phyloP scores from a whole-genome alignment of 176 grass and related monocot species.

The Sorghum bicolor region DNA sequence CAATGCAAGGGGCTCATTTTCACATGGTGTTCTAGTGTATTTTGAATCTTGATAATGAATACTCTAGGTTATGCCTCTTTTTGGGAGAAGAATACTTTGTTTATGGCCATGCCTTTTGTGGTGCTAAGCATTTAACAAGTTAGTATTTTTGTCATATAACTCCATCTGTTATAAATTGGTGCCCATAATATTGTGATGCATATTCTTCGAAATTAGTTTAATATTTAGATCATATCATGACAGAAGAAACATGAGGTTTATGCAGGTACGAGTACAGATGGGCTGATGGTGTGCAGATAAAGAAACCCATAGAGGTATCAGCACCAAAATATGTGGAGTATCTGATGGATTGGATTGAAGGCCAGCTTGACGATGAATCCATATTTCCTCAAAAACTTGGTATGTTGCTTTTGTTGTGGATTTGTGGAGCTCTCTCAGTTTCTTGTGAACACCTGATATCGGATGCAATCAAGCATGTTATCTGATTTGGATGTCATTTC shows the following conservation, averaged over 20 bases:
- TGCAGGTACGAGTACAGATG: constrained; percentile 96
- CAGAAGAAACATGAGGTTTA: constrained; percentile 8
- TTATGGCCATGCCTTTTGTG: not conserved
- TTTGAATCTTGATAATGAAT: not conserved
- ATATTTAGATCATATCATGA: constrained; percentile 14
- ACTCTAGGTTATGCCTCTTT: not conserved
- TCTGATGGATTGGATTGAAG: constrained; percentile 99
- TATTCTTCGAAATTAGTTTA: not conserved
- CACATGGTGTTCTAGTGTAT: not conserved
- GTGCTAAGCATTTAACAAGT: constrained; percentile 7
- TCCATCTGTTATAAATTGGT: not conserved
- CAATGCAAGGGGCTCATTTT: not conserved
- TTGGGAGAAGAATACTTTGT: not conserved
- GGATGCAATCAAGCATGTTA: not conserved
- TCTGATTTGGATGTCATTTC: not conserved
- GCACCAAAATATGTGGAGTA: constrained; percentile 99
- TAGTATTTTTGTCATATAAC: not conserved
- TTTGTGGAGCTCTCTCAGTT: not conserved
- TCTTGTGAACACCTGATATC: not conserved
- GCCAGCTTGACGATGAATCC: constrained; percentile 94
- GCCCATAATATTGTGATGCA: not conserved
- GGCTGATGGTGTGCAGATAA: constrained; percentile 99
- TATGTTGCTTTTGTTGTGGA: constrained; percentile 33
- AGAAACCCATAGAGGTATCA: constrained; percentile 97
- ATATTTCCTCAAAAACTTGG: constrained; percentile 97